Conservation (phyloP, 148 eudicot species). For the Rhododendron mucronatum region DNA sequence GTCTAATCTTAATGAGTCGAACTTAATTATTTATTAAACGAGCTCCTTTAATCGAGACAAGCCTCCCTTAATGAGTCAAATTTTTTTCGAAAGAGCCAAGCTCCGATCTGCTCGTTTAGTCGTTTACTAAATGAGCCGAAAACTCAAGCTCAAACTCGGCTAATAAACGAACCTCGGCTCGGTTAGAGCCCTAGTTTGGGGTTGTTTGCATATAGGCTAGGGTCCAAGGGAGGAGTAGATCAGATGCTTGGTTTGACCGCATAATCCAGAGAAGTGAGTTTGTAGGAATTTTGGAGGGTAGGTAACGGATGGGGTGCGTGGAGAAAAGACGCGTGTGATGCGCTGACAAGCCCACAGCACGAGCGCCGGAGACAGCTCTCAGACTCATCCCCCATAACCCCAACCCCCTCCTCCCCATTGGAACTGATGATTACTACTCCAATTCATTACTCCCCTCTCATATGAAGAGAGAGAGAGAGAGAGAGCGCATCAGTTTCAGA, state of each 20-base stretch:
- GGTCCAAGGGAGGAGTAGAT: neutral
- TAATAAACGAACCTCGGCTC: too few species aligned
- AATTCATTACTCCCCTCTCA: neutral
- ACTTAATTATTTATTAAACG: too few species aligned
- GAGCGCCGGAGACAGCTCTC: neutral
- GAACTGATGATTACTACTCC: neutral
- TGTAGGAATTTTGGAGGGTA: neutral
- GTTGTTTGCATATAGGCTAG: neutral
- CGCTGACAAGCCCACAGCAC: slow-evolving; percentile 21
- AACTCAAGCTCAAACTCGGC: too few species aligned
- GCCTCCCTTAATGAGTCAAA: too few species aligned
- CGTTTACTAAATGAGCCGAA: too few species aligned
- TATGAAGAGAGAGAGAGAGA: neutral
- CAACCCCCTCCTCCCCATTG: neutral
- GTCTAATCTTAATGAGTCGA: too few species aligned
- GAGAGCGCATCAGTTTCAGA: neutral
- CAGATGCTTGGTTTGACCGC: slow-evolving; percentile 8
- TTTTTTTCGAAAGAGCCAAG: too few species aligned
- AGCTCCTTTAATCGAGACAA: too few species aligned
- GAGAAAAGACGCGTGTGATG: slow-evolving; percentile 24
- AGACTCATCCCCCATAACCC: neutral
- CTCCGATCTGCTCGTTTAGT: too few species aligned
- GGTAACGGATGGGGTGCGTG: neutral
- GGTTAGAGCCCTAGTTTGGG: too few species aligned
- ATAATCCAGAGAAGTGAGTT: neutral